These are phyloP conservation scores for Penicillium subrubescens DNA, from an alignment of 495 filamentous ascomycete species.

Conservation along the genomic window DNA sequence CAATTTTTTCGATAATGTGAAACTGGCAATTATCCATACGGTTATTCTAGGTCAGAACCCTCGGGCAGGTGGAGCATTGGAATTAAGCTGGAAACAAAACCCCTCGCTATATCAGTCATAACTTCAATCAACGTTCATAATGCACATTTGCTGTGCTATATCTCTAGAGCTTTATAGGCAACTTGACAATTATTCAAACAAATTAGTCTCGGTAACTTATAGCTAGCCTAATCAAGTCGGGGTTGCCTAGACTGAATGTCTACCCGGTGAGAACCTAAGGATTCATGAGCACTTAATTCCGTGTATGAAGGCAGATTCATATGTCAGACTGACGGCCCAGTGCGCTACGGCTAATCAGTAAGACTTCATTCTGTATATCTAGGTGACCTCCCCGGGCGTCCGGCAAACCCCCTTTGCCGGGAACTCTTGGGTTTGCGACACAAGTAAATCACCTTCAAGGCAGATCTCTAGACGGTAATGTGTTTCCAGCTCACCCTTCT, in stretches of 20 bases:
- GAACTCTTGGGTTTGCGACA: neutral
- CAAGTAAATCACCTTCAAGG: neutral
- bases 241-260: too few relatives aligned
- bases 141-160: too few relatives aligned
- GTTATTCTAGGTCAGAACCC: too few relatives aligned
- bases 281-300: conserved; percentile 5
- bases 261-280: neutral
- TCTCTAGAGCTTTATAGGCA: neutral
- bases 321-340: conserved; percentile 13
- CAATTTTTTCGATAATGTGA: too few relatives aligned
- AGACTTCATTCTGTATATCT: neutral
- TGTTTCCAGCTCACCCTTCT: neutral
- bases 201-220: too few relatives aligned
- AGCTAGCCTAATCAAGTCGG: too few relatives aligned
- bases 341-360: conserved; percentile 5
- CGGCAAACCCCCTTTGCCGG: conserved; percentile 5
- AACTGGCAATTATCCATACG: too few relatives aligned
- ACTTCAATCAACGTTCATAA: too few relatives aligned
- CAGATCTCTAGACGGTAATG: neutral
- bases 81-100: too few relatives aligned
- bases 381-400: neutral
- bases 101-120: too few relatives aligned
- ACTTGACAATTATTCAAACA: too few relatives aligned
- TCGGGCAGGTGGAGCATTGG: too few relatives aligned
- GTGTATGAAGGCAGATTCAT: conserved; percentile 9